Evolutionary conservation across 2,329 filamentous ascomycete species (phyloP), one percentile per base, ranked within the genome.

Genomic region (Microdochium paspali): DNA sequence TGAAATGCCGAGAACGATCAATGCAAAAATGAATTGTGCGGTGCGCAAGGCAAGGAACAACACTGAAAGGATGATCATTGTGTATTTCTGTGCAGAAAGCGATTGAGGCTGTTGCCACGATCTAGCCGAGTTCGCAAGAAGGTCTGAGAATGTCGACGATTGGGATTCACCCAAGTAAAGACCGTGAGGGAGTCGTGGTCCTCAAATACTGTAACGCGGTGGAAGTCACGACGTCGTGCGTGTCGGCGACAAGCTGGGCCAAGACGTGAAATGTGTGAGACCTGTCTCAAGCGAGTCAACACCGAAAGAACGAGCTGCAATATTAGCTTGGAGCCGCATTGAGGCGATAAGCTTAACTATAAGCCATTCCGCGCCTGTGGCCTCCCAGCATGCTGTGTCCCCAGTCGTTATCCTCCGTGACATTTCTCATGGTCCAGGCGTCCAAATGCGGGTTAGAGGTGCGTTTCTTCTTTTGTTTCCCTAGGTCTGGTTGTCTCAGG

Each of bases 1-100:
- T 24, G 74, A 70, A 4, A 79, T 66, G 31, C 62, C 66, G 31
- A 80, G 52, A n/a, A 75, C 62, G 15, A 71, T 58, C 25, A 77
- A 49, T 13, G 70, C 67, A 26, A 76, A 65, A 32, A 71, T 44
- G 35, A 64, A 61, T 61, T 79, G 75, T 35, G 67, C 61, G 42
- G 65, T 64, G 48, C 75, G 69, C 46, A 77, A 58, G 45, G 64
- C 63, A 44, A 72, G 58, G 39, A 71, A 56, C 46, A 73, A 49
- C 49, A 57, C 58, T 52, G 67, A 65, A 50, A 58, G 55, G 69
- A 74, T 73, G 40, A 58, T 65, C 56, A 52, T 50, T 52, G 47
- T 43, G 46, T 44, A 54, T 10, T 9, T 23, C 7, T 10, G 24
- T 15, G 24, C 23, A 7, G 26, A 7, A 28, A 7, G 26, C 7